phyloP scores from a whole-genome alignment of 192 early-diverging fungal genomes.

The Phycomyces nitens region DNA sequence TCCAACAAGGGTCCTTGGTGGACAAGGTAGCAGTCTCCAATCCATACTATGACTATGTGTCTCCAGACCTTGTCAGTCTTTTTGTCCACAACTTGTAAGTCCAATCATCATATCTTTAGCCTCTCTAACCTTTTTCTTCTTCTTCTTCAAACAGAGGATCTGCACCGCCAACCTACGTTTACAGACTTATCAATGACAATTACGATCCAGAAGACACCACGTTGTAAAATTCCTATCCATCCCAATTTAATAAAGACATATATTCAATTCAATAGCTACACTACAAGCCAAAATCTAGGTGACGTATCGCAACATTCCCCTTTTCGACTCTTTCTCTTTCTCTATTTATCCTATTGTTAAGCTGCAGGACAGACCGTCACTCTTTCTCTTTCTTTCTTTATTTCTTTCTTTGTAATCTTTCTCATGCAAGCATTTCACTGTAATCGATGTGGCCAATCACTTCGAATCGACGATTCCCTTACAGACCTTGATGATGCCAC shows the following conservation, averaged over 20 bases:
- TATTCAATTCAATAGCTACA: too few species aligned
- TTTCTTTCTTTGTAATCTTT: background rate
- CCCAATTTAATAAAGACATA: background rate
- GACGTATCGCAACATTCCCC: too few species aligned
- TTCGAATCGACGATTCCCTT: conserved; percentile 63
- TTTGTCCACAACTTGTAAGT: conserved; percentile 88
- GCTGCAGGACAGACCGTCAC: background rate
- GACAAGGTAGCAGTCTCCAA: conserved; percentile 79
- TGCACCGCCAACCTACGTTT: conserved; percentile 24
- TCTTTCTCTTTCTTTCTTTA: conserved; percentile 9
- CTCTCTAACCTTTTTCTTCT: too few species aligned
- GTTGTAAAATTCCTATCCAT: conserved; percentile 15
- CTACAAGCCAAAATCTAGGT: too few species aligned
- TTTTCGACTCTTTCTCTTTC: too few species aligned
- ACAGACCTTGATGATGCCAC: conserved; percentile 47
- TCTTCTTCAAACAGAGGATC: conserved; percentile 18
- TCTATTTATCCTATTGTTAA: too few species aligned
- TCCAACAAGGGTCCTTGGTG: conserved; percentile 77
- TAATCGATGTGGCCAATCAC: conserved; percentile 59
- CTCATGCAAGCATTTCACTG: conserved; percentile 41
- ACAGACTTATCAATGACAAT: conserved; percentile 63
- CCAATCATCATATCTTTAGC: too few species aligned
- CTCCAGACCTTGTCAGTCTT: conserved; percentile 83
- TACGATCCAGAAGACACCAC: conserved; percentile 39
- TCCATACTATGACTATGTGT: conserved; percentile 90